Base-by-base conservation (phyloP, 306 rosid genomes). In the Quercus aquifolioides region DNA sequence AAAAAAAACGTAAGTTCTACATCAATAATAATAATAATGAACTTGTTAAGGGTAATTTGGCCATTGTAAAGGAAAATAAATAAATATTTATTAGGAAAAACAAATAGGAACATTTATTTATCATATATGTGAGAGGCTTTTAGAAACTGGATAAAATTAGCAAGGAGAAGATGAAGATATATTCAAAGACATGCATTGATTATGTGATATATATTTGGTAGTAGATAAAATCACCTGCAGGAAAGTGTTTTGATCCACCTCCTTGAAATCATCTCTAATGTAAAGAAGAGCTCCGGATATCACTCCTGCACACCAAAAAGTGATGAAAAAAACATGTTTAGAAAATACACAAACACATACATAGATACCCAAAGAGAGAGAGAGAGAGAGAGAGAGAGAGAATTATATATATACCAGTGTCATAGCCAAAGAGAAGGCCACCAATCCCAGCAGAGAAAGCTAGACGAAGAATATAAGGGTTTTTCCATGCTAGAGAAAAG, bases 401-500 rank as follows among this genome's bases (percentile, higher is more conserved):
- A 74, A 55, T 4, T 12, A 25, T 15, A 46, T 8, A 71, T 10
- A 25, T 28, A 86, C 92, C 92, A 26, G 91, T 89, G 81, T 91
- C 91, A 35, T 91, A 89, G 43, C 95, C 91, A 55, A 85, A 89
- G 74, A 91, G 90, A 55, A 89, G 89, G 46, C 95, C 95, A 38
- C 92, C 96, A 26, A 89, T 89, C 71, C 91, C 96, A 59, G 96
- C 92, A 18, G 96, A 86, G 81, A 87, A 87, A 80, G 91, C 92
- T 8, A 89, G 88, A 19, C 90, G 91, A 79, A 91, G 95, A 71
- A 89, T 83, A 74, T 87, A 89, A 74, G 95, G 95, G 12, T 91
- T 89, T 74, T 75, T 91, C 80, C 82, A 79, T 18, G 93, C 85
- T 1, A 92, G 78, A 82, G 93, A 78, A 41, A 92, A 81, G 23